Evolutionary conservation across 257 asterid genomes (phyloP), one percentile per base, ranked within the genome.

Genomic region (Cynanchum wilfordii): DNA sequence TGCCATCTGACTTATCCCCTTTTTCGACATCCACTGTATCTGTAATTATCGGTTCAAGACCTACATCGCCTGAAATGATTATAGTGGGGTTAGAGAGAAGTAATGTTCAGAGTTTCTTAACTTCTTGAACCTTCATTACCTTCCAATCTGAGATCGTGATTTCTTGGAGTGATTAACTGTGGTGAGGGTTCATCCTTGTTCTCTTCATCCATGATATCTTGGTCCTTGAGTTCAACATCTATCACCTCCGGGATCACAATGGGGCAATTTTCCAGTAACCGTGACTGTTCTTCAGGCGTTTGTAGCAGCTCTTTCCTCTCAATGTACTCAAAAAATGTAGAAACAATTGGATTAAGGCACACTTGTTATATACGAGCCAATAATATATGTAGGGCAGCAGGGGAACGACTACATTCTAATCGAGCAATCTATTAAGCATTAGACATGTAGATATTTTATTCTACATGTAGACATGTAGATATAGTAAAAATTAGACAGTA

Each of bases 251-350:
- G 87, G 69, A 82, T 86, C 75, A 92, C 90, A 38, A 12, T 62
- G 3, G 95, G 96, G 57, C 78, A 71, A 75, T 72, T 76, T 64
- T 77, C 75, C 5, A 86, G 84, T 79, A 89, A 77, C 69, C 76
- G 76, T 70, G 67, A 38, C 68, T 57, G 80, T 81, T 89, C 97
- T 2, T 79, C 42, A 12, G 87, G 87, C 75, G 66, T 75, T 78
- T 84, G 83, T 24, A 92, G 84, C 70, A 9, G 82, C 79, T 71
- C 76, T 84, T 72, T 87, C 82, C 54, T 83, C 74, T 88, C 87
- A 75, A 69, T 69, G 78, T 78, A 78, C 63, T 83, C 75, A 68
- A 12, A 75, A 17, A 75, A 52, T 51, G 77, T 75, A 68, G 54
- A 77, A 29, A 71, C 8, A 72, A 66, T 17, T 57, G 42, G 12